A percentile compares a stretch with the other conserved stretches of the same genome.
phyloP scores from a whole-genome alignment of 2,329 filamentous ascomycete species.

The Diaporthe capsici region DNA sequence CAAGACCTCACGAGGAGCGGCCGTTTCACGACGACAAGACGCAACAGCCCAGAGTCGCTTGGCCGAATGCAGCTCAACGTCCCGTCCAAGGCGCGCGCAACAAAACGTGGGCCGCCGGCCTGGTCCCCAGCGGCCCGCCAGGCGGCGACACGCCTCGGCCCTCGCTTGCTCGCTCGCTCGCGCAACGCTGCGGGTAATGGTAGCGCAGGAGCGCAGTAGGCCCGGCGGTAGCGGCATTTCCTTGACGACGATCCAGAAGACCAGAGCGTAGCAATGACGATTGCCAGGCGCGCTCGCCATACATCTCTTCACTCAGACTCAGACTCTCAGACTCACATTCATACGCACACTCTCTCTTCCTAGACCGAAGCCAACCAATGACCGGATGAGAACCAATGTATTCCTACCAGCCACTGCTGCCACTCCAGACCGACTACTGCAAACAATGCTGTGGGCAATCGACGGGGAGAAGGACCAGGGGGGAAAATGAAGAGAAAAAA shows the following conservation, averaged over 20 bases:
- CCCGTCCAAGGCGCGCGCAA: slow-evolving; percentile 9
- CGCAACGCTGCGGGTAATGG: slow-evolving; percentile 14
- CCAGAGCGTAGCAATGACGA: slow-evolving; percentile 13
- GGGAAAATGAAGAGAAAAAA: not conserved
- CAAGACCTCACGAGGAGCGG: not conserved
- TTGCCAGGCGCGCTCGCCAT: not conserved
- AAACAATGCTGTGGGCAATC: not conserved
- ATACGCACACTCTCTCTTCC: not conserved
- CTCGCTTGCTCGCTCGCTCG: slow-evolving; percentile 1
- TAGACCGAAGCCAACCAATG: not conserved
- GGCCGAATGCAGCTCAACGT: slow-evolving; percentile 3
- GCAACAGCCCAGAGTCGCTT: not conserved
- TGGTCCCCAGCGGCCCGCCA: slow-evolving; percentile 18
- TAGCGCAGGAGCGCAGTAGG: not conserved
- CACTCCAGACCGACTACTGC: not conserved
- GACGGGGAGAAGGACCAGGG: not conserved
- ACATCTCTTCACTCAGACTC: not conserved
- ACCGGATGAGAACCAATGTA: not conserved
- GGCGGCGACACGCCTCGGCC: slow-evolving; percentile 23
- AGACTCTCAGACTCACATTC: too few relatives aligned
- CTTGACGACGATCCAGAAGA: not conserved
- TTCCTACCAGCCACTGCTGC: not conserved
- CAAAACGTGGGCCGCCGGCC: slow-evolving; percentile 21
- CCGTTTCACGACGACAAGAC: slow-evolving; percentile 15
- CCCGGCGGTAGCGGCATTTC: slow-evolving; percentile 2